A percentile compares a stretch with the other conserved stretches of the same genome.
These are phyloP conservation scores for Pythium diclinum DNA, from an alignment of 352 stramenopile species.

Conservation along the genomic window DNA sequence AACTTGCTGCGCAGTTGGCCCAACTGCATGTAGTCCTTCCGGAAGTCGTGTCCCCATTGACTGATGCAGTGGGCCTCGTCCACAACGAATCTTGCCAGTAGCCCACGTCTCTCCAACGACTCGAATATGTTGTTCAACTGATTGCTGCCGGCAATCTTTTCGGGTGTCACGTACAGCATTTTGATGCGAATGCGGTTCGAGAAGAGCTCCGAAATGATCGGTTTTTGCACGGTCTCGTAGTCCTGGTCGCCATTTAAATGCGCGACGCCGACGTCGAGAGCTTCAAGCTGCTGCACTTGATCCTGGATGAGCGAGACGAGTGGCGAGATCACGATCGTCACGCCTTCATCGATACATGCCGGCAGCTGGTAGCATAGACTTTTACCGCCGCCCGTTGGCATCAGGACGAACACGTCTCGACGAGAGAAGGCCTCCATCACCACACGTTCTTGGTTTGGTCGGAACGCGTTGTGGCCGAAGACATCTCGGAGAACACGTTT, in stretches of 20 bases:
- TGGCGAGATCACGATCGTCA: constrained; percentile 98
- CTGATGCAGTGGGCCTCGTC: constrained; percentile 97
- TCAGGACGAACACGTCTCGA: constrained; percentile 97
- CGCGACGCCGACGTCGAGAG: constrained; percentile 88
- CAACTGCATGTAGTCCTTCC: constrained; percentile 97
- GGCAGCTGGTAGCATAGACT: constrained; percentile 97
- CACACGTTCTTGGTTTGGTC: constrained; percentile 93
- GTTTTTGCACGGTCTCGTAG: constrained; percentile 79
- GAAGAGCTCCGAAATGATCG: constrained; percentile 88
- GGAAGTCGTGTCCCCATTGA: constrained; percentile 99
- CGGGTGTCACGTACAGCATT: constrained; percentile 98
- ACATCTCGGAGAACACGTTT: constrained; percentile 80
- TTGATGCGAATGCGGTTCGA: constrained; percentile 90
- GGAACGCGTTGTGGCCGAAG: constrained; percentile 96
- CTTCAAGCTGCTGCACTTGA: constrained; percentile 95
- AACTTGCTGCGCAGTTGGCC: constrained; percentile 91
- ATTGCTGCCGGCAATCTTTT: constrained; percentile 92
- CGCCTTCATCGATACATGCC: constrained; percentile 84
- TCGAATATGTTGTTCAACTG: constrained; percentile 87
- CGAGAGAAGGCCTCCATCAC: constrained; percentile 91
- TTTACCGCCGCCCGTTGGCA: constrained; percentile 99
- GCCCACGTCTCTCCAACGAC: constrained; percentile 63
- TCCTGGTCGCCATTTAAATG: constrained; percentile 86
- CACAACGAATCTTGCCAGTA: constrained; percentile 96
- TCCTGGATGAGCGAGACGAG: constrained; percentile 99